Evolutionary conservation across 805 yeast genomes (phyloP), one percentile per base, ranked within the genome.

Genomic region (Maudiozyma turicensis): DNA sequence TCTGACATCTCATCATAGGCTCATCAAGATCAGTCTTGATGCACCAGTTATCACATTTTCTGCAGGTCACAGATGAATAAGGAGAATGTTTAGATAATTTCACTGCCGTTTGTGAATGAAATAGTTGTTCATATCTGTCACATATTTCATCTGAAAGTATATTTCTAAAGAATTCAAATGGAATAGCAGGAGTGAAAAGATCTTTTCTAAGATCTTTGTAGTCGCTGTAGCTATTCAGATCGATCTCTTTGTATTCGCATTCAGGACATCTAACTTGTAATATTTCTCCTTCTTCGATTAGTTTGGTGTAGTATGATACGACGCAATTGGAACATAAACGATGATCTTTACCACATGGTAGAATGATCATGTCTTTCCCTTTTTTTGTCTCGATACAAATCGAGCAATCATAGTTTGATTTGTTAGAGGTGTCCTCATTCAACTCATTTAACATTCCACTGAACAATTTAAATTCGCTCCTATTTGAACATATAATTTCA

Each of bases 211-310:
- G 65, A 14, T 63, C 61, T 0, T 51, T 34, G 33, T 68, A 61
- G 31, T 65, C 55, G 35, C 64, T 58, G 1, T 45, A 51, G 0
- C 45, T 42, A 8, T 56, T 42, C n/a, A 64, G 40, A 10, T 59
- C 54, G 8, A 57, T 35, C 6, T 55, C 54, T 5, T 49, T 43
- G n/a, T 53, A 57, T 1, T 64, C 60, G 54, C 73, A 76, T 43
- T 78, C 72, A 0, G 86, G 85, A 55, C 86, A 81, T 58, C 79
- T 80, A 1, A 81, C 65, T 43, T 67, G 73, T 14, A 71, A 71
- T 5, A 78, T 68, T 35, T 74, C 76, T 3, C 82, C 85, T 5
- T 71, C 59, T 7, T 56, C 57, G 10, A 81, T 78, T 42, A 65
- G 60, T 3, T 70, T 61, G 1, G 58, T 52, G 45, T 72, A 74